Conservation (phyloP, 177 flowering plant species). For the Vitis hybrid region DNA sequence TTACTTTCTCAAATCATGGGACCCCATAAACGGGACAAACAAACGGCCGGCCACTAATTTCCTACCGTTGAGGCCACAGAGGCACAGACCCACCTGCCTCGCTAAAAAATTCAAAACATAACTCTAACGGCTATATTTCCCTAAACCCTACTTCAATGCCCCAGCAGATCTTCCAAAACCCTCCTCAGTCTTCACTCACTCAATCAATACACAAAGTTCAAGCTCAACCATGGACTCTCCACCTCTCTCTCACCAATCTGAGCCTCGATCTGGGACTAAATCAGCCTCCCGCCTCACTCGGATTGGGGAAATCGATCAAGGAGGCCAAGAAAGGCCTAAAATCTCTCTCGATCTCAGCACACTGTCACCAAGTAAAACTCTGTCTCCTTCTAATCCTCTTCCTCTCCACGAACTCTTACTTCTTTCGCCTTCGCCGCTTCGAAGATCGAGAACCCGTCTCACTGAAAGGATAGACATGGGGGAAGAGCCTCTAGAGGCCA, state of each 20-base stretch:
- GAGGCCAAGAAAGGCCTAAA: conserved; percentile 11
- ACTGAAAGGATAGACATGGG: conserved; percentile 43
- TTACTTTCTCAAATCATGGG: too few species aligned
- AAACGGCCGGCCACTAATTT: neutral
- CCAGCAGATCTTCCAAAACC: neutral
- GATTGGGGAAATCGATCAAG: conserved; percentile 17
- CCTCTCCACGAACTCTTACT: conserved; percentile 64
- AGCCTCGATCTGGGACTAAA: conserved; percentile 30
- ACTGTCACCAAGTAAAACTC: conserved; percentile 23
- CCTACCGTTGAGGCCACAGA: conserved; percentile 13
- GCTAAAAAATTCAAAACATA: conserved; percentile 3
- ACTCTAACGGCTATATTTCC: conserved; percentile 16
- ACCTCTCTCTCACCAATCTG: conserved; percentile 10
- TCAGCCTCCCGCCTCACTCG: conserved; percentile 55
- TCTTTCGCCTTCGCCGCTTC: conserved; percentile 64
- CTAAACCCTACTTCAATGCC: neutral
- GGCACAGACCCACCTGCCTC: conserved; percentile 9
- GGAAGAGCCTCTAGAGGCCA: conserved; percentile 35
- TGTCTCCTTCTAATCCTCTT: conserved; percentile 29
- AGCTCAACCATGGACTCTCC: conserved; percentile 44
- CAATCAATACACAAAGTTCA: neutral
- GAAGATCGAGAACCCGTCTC: conserved; percentile 53
- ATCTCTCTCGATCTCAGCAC: conserved; percentile 40
- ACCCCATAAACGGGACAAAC: neutral
- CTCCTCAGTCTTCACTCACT: neutral